Evolutionary conservation across 371 early-diverging fungal genomes (phyloP).

Genomic region (Mucor racemosus): DNA sequence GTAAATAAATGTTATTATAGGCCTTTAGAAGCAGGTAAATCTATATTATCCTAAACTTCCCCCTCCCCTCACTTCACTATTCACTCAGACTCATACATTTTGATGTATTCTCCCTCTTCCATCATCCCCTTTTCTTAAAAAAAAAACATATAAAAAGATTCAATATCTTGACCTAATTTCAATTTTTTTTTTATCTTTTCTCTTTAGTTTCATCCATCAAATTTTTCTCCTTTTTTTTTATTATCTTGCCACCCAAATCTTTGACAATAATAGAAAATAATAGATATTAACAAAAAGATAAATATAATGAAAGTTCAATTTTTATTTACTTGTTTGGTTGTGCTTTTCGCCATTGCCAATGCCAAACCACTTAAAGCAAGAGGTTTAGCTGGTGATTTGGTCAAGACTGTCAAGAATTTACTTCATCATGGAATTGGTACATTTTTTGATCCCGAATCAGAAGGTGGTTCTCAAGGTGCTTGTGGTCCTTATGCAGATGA

Average conservation of each 20-base stretch:
- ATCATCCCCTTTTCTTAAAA: neutral
- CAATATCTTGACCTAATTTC: neutral
- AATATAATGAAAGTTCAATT: conserved; percentile 16
- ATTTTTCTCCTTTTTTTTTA: neutral
- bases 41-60: neutral
- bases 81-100: neutral
- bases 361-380: conserved; percentile 19
- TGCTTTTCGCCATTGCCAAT: neutral
- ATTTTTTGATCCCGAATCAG: conserved; percentile 36
- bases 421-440: conserved; percentile 28
- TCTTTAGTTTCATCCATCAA: neutral
- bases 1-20: neutral
- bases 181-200: neutral
- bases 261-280: neutral
- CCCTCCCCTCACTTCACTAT: neutral
- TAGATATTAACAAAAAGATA: neutral
- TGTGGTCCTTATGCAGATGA: conserved; percentile 37
- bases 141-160: conserved; percentile 2
- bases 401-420: conserved; percentile 13
- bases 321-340: conserved; percentile 1
- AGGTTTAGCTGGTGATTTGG: conserved; percentile 18
- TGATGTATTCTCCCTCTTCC: neutral
- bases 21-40: neutral
- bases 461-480: conserved; percentile 40
- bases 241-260: neutral